These are phyloP conservation scores for Coniochaeta sp. DNA, from an alignment of 2,329 filamentous ascomycete genomes.

Conservation along the genomic window DNA sequence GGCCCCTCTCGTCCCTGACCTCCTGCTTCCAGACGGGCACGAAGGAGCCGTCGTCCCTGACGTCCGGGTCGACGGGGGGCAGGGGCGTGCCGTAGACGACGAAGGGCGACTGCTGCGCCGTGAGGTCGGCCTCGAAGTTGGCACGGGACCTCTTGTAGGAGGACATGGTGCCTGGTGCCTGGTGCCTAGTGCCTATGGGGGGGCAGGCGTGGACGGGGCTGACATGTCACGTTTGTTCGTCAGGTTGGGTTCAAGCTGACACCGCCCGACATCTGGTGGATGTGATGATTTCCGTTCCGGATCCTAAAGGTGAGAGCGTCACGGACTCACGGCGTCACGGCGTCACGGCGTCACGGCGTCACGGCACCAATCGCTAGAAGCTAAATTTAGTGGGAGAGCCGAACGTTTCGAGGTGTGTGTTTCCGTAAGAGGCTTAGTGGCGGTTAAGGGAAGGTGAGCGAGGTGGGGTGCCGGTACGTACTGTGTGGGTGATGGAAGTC, in stretches of 20 bases:
- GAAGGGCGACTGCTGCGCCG: constrained; percentile 62
- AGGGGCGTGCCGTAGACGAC: constrained; percentile 79
- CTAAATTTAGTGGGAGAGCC: not conserved
- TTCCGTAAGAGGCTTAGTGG: not conserved
- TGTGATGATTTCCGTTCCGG: not conserved
- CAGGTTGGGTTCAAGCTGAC: no score
- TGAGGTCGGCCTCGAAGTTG: constrained; percentile 68
- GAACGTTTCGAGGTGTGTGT: not conserved
- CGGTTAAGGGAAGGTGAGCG: not conserved
- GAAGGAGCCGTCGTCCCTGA: constrained; percentile 84
- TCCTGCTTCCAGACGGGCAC: constrained; percentile 98
- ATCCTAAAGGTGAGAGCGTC: not conserved
- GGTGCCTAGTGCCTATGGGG: no score
- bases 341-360: no score
- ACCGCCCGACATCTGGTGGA: no score
- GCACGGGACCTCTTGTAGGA: constrained; percentile 72
- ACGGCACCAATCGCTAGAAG: not conserved
- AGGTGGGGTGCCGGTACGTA: not conserved
- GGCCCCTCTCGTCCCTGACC: constrained; percentile 83
- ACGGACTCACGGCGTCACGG: no score
- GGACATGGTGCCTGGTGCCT: constrained; percentile 65
- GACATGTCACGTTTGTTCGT: not conserved
- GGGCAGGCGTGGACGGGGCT: not conserved
- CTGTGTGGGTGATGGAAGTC: not conserved
- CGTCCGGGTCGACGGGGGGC: constrained; percentile 66